Base-by-base conservation (phyloP, 192 early-diverging fungal genomes). In the Backusella liffmaniae region DNA sequence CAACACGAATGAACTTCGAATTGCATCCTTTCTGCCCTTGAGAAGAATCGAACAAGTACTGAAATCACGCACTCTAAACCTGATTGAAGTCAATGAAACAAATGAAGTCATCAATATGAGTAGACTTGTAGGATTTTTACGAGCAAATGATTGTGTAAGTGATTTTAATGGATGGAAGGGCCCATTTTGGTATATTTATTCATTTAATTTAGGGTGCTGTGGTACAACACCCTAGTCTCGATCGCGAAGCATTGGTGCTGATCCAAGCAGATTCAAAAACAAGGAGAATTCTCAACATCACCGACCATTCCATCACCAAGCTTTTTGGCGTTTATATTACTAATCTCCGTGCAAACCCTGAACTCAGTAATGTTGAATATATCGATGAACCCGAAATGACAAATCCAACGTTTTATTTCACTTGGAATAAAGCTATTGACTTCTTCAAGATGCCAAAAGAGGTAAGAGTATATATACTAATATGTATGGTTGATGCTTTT, bases 221-320 rank as follows among this genome's bases (percentile, higher is more conserved):
- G 18, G 26, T 62, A 5, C 56, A 10, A 29, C 56, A 62, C 10
- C 56, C 56, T 13, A 23, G 26, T 29, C 56, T 62, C 1, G 56
- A 29, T 1, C 21, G 26, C 29, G 56, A 62, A 23, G 56, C 56
- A 3, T 26, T 62, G 21, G 56, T 62, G 26, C 29, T 62, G 56
- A 26, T 62, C n/a, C 56, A 62, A 29, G 56, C 56, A 62, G 56
- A 62, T 62, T 62, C 56, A 62, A 62, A 13, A 62, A 62, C 56
- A 62, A 26, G 26, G 13, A 26, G 12, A 62, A 9, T 62, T 1
- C 26, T 62, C 18, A 29, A 29, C 12, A 62, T 62, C 10, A 12
- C 7, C 23, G 56, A 62, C 9, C 23, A 23, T 8, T 62, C 56
- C 9, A 62, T 62, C 5, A 62, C 56, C 8, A 62, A 62, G 26